phyloP scores from a whole-genome alignment of 768 basidiomycete species.

The Xerocomus potaroensis region DNA sequence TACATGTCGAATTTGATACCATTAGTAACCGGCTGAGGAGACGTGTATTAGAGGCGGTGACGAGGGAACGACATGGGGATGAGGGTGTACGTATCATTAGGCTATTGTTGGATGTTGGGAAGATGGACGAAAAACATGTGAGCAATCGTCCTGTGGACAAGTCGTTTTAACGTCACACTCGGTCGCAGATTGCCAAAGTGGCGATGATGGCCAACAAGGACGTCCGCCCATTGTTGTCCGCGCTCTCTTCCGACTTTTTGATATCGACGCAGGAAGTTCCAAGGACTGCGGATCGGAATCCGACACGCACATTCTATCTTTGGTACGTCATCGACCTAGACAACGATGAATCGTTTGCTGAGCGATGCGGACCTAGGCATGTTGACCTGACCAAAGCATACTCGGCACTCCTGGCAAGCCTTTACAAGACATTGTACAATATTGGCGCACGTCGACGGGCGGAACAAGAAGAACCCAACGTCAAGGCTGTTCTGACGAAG shows the following conservation, averaged over 20 bases:
- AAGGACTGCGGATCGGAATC: constrained; percentile 84
- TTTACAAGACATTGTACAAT: constrained; percentile 92
- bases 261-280: constrained; percentile 93
- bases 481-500: constrained; percentile 75
- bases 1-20: constrained; percentile 77
- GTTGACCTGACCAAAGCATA: constrained; percentile 85
- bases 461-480: constrained; percentile 62
- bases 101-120: constrained; percentile 74
- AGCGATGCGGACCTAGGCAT: constrained; percentile 51
- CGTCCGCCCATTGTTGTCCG: constrained; percentile 73
- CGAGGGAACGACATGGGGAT: constrained; percentile 78
- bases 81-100: constrained; percentile 81
- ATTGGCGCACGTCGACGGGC: constrained; percentile 67
- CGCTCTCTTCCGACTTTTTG: constrained; percentile 74
- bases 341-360: neutral
- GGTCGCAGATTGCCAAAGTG: constrained; percentile 78
- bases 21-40: constrained; percentile 63
- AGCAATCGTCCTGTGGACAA: constrained; percentile 12
- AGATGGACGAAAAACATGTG: constrained; percentile 94
- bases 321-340: constrained; percentile 50
- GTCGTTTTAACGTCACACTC: neutral
- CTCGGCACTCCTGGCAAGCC: constrained; percentile 64
- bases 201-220: constrained; percentile 92
- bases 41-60: constrained; percentile 70
- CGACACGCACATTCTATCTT: constrained; percentile 84